Conservation (phyloP, 345 rosid species). For the Salix viminalis region DNA sequence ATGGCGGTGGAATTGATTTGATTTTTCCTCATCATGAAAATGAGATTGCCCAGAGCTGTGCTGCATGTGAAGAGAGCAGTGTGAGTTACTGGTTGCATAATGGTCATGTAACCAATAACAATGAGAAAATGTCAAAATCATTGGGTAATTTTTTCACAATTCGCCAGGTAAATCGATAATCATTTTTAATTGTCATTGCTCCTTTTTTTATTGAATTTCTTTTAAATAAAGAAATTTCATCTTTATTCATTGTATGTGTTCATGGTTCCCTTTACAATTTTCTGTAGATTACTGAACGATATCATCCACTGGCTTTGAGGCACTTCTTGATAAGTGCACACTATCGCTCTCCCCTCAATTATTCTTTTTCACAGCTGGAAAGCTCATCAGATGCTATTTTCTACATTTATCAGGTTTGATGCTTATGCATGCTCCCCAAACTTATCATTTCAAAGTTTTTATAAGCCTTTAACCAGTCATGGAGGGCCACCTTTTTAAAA, state of each 20-base stretch:
- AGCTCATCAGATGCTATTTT: constrained; percentile 63
- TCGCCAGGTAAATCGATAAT: constrained; percentile 43
- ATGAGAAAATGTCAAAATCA: constrained; percentile 86
- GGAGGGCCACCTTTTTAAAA: background rate
- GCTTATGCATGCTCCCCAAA: background rate
- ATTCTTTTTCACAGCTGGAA: constrained; percentile 58
- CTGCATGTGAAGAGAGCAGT: constrained; percentile 55
- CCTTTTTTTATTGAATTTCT: background rate
- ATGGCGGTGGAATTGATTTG: constrained; percentile 81
- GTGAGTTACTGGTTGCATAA: constrained; percentile 87
- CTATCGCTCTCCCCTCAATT: constrained; percentile 81
- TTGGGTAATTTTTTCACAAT: constrained; percentile 65
- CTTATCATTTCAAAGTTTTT: background rate
- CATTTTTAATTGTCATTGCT: background rate
- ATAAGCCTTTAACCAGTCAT: background rate
- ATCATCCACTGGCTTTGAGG: constrained; percentile 79
- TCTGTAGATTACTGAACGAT: constrained; percentile 55
- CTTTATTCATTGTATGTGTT: background rate
- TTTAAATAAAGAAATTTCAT: background rate
- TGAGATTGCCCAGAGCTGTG: constrained; percentile 81
- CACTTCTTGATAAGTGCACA: constrained; percentile 81
- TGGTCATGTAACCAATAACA: constrained; percentile 79
- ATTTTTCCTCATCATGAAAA: constrained; percentile 85
- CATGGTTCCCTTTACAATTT: background rate
- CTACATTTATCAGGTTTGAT: constrained; percentile 75